phyloP scores from a whole-genome alignment of 371 early-diverging fungal genomes.

The Mortierella polycephala region DNA sequence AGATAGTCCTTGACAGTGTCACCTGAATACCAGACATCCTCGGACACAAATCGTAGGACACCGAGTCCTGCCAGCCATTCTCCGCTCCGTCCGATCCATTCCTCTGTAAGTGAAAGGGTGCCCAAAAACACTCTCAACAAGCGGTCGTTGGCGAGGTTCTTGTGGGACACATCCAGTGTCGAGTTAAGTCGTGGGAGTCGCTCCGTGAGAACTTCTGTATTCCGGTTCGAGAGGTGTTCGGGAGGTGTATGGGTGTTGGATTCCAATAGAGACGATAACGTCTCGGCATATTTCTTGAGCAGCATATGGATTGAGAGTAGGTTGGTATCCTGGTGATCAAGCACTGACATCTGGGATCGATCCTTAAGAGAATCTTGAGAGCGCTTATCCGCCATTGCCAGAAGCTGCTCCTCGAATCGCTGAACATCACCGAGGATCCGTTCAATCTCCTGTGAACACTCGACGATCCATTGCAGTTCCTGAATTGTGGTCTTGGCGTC shows the following conservation, averaged over 20 bases:
- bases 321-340: conserved; percentile 47
- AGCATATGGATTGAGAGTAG: conserved; percentile 27
- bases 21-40: conserved; percentile 33
- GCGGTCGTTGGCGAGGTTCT: conserved; percentile 42
- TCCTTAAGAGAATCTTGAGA: conserved; percentile 32
- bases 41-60: conserved; percentile 31
- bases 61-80: conserved; percentile 37
- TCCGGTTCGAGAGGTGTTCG: conserved; percentile 26
- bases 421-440: conserved; percentile 37
- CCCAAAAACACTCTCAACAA: conserved; percentile 22
- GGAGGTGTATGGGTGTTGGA: conserved; percentile 30
- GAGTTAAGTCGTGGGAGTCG: conserved; percentile 25
- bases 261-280: conserved; percentile 24
- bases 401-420: conserved; percentile 40
- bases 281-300: conserved; percentile 27
- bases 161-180: conserved; percentile 15
- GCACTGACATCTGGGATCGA: conserved; percentile 27
- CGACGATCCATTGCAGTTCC: conserved; percentile 46
- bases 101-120: conserved; percentile 18
- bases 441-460: conserved; percentile 46
- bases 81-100: conserved; percentile 29
- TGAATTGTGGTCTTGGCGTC: conserved; percentile 32
- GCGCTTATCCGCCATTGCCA: conserved; percentile 33
- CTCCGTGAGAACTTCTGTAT: conserved; percentile 10
- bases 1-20: conserved; percentile 26